Base-by-base conservation (phyloP, 352 stramenopile genomes). In the Phytophthora citrophthora region DNA sequence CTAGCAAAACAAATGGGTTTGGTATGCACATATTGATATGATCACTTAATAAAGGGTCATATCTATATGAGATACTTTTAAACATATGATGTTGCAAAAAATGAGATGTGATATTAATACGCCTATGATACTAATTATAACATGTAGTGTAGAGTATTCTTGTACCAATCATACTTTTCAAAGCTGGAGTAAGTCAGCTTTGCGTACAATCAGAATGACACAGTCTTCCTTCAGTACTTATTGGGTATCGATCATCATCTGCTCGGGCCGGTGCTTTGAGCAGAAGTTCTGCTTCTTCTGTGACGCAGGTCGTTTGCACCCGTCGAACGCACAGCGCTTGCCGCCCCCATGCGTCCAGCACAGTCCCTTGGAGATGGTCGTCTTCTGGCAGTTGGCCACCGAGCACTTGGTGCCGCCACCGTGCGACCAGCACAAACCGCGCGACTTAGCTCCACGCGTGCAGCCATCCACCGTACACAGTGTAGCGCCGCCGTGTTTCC, bases 361-460 rank as follows among this genome's bases (percentile, higher is more conserved):
- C 5, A 72, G 54, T 0, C 72, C 72, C 40, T 75, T 61, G 4
- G 76, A 84, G 13, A 84, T 76, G 2, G 45, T 63, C 55, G 55
- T 63, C 52, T 81, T 81, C 49, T 80, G 66, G 57, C 70, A 79
- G 34, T 39, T 53, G 24, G 45, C 51, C 24, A 61, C 47, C 41
- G 62, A 70, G 75, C 87, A 95, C 58, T 91, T 90, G 54, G 79
- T 90, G 20, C 88, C 87, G 4, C 87, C 87, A 32, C 87, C 87
- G 60, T 95, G 87, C 0, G 82, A 92, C 87, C 86, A 94, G 58
- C 87, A 95, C 38, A 90, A 83, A 12, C 87, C 86, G 13, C 83
- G 71, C 20, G 83, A 91, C 68, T 94, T 93, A 62, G 83, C 84
- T 4, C 86, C 76, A 45, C 85, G 85, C 8, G 74, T 68, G 52